Conservation (phyloP, 2,329 filamentous ascomycete species). For the Colletotrichum plurivorum region DNA sequence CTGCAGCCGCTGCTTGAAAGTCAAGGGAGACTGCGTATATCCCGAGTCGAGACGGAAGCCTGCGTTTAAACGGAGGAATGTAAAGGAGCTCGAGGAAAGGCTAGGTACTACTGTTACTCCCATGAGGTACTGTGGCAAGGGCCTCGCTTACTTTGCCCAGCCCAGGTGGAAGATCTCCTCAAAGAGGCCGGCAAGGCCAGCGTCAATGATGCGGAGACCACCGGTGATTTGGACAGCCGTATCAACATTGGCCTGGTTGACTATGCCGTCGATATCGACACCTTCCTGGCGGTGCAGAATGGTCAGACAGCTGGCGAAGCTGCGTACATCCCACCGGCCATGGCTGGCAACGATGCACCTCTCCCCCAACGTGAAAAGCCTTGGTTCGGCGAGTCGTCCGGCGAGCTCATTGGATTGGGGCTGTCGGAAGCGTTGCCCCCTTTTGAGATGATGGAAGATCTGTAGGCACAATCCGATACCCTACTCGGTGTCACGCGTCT, state of each 20-base stretch:
- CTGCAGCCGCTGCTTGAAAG: conserved; percentile 83
- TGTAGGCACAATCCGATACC: conserved; percentile 68
- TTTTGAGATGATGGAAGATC: conserved; percentile 83
- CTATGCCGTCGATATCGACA: conserved; percentile 37
- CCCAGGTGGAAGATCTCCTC: conserved; percentile 85
- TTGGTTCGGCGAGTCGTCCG: conserved; percentile 17
- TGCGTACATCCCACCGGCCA: neutral
- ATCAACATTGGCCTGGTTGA: conserved; percentile 45
- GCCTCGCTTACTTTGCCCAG: conserved; percentile 56
- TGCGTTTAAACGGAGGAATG: conserved; percentile 89
- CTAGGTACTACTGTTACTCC: conserved; percentile 70
- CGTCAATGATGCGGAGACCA: neutral
- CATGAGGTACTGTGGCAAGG: neutral
- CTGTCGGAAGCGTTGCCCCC: conserved; percentile 86
- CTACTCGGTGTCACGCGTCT: neutral
- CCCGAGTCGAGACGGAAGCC: conserved; percentile 92
- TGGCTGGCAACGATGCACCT: neutral
- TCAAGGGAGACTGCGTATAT: conserved; percentile 85
- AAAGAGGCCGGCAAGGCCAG: conserved; percentile 67
- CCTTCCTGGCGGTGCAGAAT: conserved; percentile 40
- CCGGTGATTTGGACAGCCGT: conserved; percentile 28
- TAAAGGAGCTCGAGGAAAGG: conserved; percentile 90
- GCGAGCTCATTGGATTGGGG: conserved; percentile 79
- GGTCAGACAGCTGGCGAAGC: conserved; percentile 4
- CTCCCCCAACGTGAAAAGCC: neutral